These are phyloP conservation scores for Volvariella volvacea DNA, from an alignment of 1,284 basidiomycete genomes.

Conservation along the genomic window DNA sequence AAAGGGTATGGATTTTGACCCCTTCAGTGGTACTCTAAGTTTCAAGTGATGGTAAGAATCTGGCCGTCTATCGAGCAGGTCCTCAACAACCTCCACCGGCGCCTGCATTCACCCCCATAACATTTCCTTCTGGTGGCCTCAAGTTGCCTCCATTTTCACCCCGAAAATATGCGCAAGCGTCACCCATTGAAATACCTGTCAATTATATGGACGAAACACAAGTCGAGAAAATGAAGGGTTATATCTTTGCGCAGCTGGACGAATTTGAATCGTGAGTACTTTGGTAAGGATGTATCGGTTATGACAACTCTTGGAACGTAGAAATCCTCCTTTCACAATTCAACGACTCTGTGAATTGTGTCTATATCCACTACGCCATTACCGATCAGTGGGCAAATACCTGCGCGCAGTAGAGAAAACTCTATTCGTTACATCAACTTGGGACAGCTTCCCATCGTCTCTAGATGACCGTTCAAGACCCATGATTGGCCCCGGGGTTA, in stretches of 20 bases:
- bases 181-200: constrained; percentile 47
- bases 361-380: constrained; percentile 62
- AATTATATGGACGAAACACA: constrained; percentile 61
- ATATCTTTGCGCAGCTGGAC: constrained; percentile 62
- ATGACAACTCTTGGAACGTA: constrained; percentile 18
- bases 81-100: constrained; percentile 25
- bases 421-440: constrained; percentile 80
- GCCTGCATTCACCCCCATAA: constrained; percentile 33
- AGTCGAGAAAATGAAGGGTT: constrained; percentile 50
- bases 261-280: constrained; percentile 67
- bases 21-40: constrained; percentile 9
- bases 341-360: constrained; percentile 90
- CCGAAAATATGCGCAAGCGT: constrained; percentile 41
- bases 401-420: constrained; percentile 84
- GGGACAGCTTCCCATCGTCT: constrained; percentile 60
- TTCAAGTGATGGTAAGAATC: constrained; percentile 37
- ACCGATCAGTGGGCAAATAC: constrained; percentile 83
- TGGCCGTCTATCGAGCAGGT: constrained; percentile 27
- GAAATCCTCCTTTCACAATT: constrained; percentile 84
- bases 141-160: constrained; percentile 78
- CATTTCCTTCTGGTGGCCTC: constrained; percentile 53
- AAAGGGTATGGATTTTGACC: constrained; percentile 37
- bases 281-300: constrained; percentile 6
- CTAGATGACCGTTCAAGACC: constrained; percentile 18
- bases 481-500: background rate